Evolutionary conservation across 192 early-diverging fungal genomes (phyloP).

Genomic region (Spizellomyces punctatus): DNA sequence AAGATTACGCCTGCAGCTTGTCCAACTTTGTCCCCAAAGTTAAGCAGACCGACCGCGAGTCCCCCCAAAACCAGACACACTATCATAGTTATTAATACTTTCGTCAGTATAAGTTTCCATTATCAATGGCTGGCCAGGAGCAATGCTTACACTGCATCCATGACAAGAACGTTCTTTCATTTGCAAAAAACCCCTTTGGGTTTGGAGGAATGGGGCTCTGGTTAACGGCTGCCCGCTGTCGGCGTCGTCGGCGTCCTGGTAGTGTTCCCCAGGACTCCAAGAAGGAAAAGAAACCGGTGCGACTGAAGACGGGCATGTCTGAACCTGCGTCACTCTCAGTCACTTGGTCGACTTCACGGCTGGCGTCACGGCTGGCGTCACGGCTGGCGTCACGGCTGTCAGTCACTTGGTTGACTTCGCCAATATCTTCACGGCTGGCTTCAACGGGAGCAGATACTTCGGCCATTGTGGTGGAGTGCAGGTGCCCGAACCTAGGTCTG

Average conservation of each 20-base stretch:
- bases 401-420: no score
- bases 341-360: no score
- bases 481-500: no score
- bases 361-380: no score
- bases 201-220: constrained; percentile 29
- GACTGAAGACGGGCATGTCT: not conserved
- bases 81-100: not conserved
- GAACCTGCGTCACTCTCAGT: no score
- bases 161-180: constrained; percentile 75
- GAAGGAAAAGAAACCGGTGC: constrained; percentile 21
- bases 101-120: no score
- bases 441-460: no score
- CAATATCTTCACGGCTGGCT: no score
- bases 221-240: not conserved
- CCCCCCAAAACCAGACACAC: constrained; percentile 60
- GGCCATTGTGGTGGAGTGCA: no score
- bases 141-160: constrained; percentile 65
- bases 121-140: not conserved
- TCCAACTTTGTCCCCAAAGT: constrained; percentile 61
- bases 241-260: constrained; percentile 4
- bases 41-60: constrained; percentile 67
- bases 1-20: constrained; percentile 62
- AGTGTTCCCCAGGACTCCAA: constrained; percentile 9
- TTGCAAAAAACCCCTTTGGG: constrained; percentile 77
- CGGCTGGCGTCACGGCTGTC: no score